Conservation (phyloP, 2,329 filamentous ascomycete species). For the Pestalotiopsis sp. region DNA sequence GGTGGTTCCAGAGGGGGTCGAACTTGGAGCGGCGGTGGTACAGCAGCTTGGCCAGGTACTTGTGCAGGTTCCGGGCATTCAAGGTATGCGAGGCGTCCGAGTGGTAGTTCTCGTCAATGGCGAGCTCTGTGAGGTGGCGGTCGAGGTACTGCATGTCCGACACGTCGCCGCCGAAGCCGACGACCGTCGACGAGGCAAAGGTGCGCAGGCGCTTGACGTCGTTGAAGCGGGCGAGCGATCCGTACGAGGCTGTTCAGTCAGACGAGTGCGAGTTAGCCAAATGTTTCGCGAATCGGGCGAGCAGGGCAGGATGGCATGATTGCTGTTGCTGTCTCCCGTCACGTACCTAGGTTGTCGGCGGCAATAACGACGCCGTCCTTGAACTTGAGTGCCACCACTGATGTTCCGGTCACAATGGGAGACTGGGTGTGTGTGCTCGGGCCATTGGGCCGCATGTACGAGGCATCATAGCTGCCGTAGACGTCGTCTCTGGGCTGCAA, state of each 20-base stretch:
- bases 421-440: conserved; percentile 88
- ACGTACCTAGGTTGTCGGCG: conserved; percentile 89
- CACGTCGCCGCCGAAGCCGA: conserved; percentile 96
- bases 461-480: conserved; percentile 90
- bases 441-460: conserved; percentile 72
- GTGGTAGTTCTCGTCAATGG: conserved; percentile 87
- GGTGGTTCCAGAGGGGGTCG: conserved; percentile 96
- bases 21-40: conserved; percentile 95
- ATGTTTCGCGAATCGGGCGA: neutral
- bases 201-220: conserved; percentile 93
- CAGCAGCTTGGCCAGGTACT: conserved; percentile 93
- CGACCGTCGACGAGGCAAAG: conserved; percentile 81
- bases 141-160: conserved; percentile 99
- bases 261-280: neutral
- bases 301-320: neutral
- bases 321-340: neutral
- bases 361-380: conserved; percentile 95
- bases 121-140: conserved; percentile 83
- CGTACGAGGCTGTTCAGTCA: conserved; percentile 79
- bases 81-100: conserved; percentile 56
- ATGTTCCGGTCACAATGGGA: conserved; percentile 94
- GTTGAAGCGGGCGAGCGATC: conserved; percentile 93
- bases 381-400: conserved; percentile 93
- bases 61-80: conserved; percentile 92
- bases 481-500: conserved; percentile 91